Base-by-base conservation (phyloP, 306 rosid genomes). In the Heteromeles arbutifolia region DNA sequence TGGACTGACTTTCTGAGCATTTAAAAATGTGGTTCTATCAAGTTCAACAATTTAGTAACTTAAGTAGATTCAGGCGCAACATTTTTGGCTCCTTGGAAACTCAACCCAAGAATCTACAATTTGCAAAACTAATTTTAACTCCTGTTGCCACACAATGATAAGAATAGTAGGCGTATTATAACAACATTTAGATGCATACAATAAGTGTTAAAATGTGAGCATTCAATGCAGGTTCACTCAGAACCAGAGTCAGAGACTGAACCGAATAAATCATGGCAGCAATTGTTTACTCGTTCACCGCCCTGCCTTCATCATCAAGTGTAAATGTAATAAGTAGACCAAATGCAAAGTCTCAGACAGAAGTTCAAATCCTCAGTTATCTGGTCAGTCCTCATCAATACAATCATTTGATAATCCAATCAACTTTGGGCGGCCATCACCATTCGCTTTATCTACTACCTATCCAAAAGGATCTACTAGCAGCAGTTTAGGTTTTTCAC, bases 241-340 rank as follows among this genome's bases (percentile, higher is more conserved):
- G 94, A 90, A 77, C 78, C 84, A 24, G 90, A 85, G 74, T 85
- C 96, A 67, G 86, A 85, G 81, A 61, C 84, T 72, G 86, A 85
- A 26, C 98, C 96, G 29, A 92, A 88, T 82, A 95, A 84, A 78
- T 87, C 98, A 11, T 95, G 98, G 98, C 97, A 95, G 76, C 98
- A 95, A 65, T 86, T 95, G 82, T 95, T 92, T 86, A 90, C 26
- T 25, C 26, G 26, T 25, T 25, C 26, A 25, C n/a, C n/a, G n/a
- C n/a, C n/a, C n/a, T n/a, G n/a, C n/a, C n/a, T n/a, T n/a, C n/a
- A n/a, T n/a, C n/a, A n/a, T n/a, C n/a, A n/a, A n/a, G n/a, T n/a
- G n/a, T n/a, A n/a, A n/a, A n/a, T n/a, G n/a, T n/a, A n/a, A n/a
- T n/a, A n/a, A n/a, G n/a, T n/a, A n/a, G n/a, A n/a, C n/a, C n/a